These are phyloP conservation scores for Rhizopus microsporus DNA, from an alignment of 371 early-diverging fungal genomes.

Conservation along the genomic window DNA sequence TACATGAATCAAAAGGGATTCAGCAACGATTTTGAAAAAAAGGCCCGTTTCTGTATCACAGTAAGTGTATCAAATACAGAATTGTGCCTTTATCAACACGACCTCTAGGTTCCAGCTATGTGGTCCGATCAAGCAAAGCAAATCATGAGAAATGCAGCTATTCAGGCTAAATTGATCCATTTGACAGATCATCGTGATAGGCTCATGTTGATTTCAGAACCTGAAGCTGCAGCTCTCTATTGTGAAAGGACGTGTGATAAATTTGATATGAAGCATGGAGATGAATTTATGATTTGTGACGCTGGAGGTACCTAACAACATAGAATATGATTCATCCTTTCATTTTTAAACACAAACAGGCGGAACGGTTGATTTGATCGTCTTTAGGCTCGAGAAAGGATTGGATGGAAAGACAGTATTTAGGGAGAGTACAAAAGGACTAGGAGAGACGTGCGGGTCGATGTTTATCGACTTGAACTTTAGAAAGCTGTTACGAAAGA, in stretches of 20 bases:
- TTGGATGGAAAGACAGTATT: constrained; percentile 39
- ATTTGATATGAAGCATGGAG: constrained; percentile 56
- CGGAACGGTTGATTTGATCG: constrained; percentile 65
- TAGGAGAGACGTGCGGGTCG: constrained; percentile 60
- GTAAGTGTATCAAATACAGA: constrained; percentile 21
- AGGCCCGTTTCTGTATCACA: constrained; percentile 46
- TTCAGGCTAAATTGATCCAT: constrained; percentile 50
- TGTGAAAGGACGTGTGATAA: constrained; percentile 60
- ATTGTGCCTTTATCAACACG: neutral
- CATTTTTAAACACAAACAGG: constrained; percentile 19
- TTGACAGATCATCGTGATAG: constrained; percentile 54
- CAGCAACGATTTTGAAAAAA: constrained; percentile 33
- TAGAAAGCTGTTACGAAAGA: constrained; percentile 52
- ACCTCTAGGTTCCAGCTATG: constrained; percentile 56
- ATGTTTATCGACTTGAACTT: constrained; percentile 56
- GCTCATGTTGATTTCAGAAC: constrained; percentile 59
- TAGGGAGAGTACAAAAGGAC: constrained; percentile 56
- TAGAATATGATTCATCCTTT: too few relatives aligned
- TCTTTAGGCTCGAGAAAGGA: constrained; percentile 42
- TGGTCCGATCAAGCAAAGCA: constrained; percentile 63
- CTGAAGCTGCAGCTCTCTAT: constrained; percentile 65
- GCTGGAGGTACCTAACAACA: constrained; percentile 48
- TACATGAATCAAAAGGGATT: constrained; percentile 54
- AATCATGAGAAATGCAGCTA: constrained; percentile 62
- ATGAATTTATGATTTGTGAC: constrained; percentile 64